Evolutionary conservation across 2,329 filamentous ascomycete species (phyloP), one percentile per base, ranked within the genome.

Genomic region (Penicillium polonicum): DNA sequence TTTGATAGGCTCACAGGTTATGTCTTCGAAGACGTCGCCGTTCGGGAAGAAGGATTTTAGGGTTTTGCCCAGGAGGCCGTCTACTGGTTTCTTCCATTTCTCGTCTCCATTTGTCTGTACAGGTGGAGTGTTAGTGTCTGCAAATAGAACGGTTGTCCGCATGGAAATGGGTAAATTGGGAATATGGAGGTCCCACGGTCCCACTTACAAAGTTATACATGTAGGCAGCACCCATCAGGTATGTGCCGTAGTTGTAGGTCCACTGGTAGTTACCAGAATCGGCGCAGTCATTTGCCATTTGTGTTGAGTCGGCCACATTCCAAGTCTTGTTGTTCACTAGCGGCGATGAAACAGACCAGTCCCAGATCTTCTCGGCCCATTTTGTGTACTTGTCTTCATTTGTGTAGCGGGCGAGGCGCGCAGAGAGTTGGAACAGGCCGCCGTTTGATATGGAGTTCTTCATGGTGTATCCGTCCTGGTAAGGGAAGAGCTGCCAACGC

Each of bases 371-470:
- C 29, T 80, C 79, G 0, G 88, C 88, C 73, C 83, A 83, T 5
- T 85, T 77, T 2, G 81, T 80, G 65, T 91, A 91, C 0, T 86
- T 88, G 0, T 77, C 66, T 65, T 91, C 89, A 21, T 77, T 77
- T 0, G 88, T 90, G 57, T 77, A 78, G 46, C 87, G 84, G 27
- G 87, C 88, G 15, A 93, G 80, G 19, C 90, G 87, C 1, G 91
- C 89, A 4, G 88, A 87, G 13, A 96, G 81, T 68, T 92, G 88
- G 74, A 95, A 92, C 70, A 94, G 85, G n/a, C 86, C 87, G 42
- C 89, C 90, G 72, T 94, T 94, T 60, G 87, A 87, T 65, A 92
- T 85, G 17, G 86, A 83, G 77, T 93, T 93, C 76, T 92, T 94
- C 82, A 95, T 94, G 68, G 85, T 82, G 71, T 92, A 87, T 15